These are phyloP conservation scores for Collybia nuda DNA, from an alignment of 768 basidiomycete species.

Conservation along the genomic window DNA sequence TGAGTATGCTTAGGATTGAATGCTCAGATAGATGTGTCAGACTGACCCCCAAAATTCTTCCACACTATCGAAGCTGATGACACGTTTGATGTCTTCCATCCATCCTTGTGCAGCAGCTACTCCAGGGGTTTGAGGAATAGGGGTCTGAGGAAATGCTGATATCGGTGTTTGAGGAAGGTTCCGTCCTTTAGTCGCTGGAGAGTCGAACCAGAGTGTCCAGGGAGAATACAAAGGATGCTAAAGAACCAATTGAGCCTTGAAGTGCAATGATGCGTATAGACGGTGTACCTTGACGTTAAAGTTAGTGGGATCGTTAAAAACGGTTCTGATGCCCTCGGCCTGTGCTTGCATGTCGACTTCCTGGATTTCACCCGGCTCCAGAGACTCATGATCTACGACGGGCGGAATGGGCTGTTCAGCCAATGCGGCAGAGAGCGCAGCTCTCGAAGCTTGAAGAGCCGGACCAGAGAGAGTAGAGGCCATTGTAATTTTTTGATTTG, in stretches of 20 bases:
- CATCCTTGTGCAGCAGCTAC: constrained; percentile 80
- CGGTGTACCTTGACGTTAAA: constrained; percentile 91
- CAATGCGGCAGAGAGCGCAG: constrained; percentile 74
- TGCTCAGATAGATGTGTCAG: constrained; percentile 3
- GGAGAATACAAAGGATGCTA: constrained; percentile 93
- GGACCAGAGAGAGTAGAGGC: constrained; percentile 57
- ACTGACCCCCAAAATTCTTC: constrained; percentile 99
- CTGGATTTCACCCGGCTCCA: constrained; percentile 84
- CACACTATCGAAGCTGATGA: constrained; percentile 93
- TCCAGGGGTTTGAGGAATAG: constrained; percentile 71
- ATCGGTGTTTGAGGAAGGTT: constrained; percentile 84
- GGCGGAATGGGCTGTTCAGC: constrained; percentile 43
- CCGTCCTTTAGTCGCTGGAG: constrained; percentile 86
- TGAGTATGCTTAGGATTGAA: constrained; percentile 17
- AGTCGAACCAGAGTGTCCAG: constrained; percentile 99
- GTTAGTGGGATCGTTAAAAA: constrained; percentile 89
- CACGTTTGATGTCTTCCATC: constrained; percentile 99
- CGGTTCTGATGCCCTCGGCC: constrained; percentile 82
- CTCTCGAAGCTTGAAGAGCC: constrained; percentile 77
- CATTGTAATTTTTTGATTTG: constrained; percentile 28
- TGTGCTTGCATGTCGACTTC: constrained; percentile 85
- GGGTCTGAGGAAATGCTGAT: constrained; percentile 76
- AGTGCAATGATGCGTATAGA: constrained; percentile 1
- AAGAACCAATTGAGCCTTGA: not conserved
- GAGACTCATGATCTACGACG: constrained; percentile 34